Evolutionary conservation across 2,329 filamentous ascomycete genomes (phyloP).

Genomic region (Calonectria hongkongensis): DNA sequence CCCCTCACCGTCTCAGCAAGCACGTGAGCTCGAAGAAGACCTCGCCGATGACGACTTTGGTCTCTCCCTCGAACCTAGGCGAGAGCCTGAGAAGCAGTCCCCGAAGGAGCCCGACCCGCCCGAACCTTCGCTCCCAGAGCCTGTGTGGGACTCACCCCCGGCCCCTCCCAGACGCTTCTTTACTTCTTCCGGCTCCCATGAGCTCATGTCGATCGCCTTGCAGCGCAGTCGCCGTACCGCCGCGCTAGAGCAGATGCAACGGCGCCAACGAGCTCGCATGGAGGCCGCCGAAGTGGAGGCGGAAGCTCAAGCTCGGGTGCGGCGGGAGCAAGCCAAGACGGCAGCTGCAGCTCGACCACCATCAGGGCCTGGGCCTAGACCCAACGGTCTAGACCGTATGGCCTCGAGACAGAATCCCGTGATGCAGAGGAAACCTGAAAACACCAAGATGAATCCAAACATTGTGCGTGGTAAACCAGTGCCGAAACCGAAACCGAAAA

Average conservation of each 20-base stretch:
- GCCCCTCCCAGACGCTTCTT: conserved; percentile 58
- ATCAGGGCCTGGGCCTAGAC: background rate
- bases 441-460: background rate
- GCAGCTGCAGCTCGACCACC: conserved; percentile 6
- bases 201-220: conserved; percentile 59
- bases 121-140: conserved; percentile 43
- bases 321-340: conserved; percentile 25
- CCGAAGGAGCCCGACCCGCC: conserved; percentile 36
- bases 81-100: conserved; percentile 36
- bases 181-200: conserved; percentile 61
- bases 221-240: conserved; percentile 60
- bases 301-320: conserved; percentile 33
- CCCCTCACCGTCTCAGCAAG: conserved; percentile 74
- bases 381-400: background rate
- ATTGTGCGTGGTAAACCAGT: background rate
- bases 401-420: background rate
- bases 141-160: conserved; percentile 37
- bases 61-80: conserved; percentile 1
- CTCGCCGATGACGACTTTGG: conserved; percentile 28
- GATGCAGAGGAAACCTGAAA: conserved; percentile 11
- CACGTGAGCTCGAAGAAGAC: conserved; percentile 69
- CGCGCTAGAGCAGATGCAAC: conserved; percentile 55
- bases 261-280: conserved; percentile 50
- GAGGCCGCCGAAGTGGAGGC: conserved; percentile 45
- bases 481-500: conserved; percentile 7